Evolutionary conservation across 176 grass and related monocot species (phyloP).

Genomic region (Oryza meridionalis): DNA sequence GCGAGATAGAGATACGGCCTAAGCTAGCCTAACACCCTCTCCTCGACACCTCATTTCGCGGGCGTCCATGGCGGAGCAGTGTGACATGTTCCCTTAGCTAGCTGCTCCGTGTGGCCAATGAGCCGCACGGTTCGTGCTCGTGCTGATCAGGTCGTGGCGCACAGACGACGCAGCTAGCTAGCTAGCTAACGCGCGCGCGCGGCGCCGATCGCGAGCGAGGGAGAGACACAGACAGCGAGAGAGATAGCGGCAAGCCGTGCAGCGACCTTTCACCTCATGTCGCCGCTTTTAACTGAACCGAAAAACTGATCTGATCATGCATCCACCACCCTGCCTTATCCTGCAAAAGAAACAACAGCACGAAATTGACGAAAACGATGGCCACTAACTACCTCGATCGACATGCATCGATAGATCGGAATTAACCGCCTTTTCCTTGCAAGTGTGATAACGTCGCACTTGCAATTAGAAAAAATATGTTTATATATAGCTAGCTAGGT

Average conservation of each 20-base stretch:
- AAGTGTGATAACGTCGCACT: slow-evolving; percentile 40
- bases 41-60: no score
- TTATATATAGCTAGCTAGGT: neutral
- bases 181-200: neutral
- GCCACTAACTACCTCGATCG: slow-evolving; percentile 28
- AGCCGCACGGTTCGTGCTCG: slow-evolving; percentile 15
- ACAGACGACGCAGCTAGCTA: no score
- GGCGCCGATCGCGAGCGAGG: no score
- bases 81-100: neutral
- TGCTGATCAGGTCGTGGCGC: neutral
- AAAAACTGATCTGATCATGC: neutral
- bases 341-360: slow-evolving; percentile 21
- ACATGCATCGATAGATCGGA: neutral
- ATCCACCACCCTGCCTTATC: slow-evolving; percentile 12
- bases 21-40: neutral
- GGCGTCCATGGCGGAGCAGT: no score
- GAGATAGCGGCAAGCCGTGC: neutral
- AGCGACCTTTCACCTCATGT: slow-evolving; percentile 28
- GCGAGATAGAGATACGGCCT: slow-evolving; percentile 29
- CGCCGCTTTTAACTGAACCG: slow-evolving; percentile 8
- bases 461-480: slow-evolving; percentile 42
- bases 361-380: slow-evolving; percentile 11
- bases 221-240: no score
- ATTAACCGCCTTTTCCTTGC: neutral
- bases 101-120: slow-evolving; percentile 34